These are phyloP conservation scores for Trichosporon sp. DNA, from an alignment of 1,284 basidiomycete species.

Conservation along the genomic window DNA sequence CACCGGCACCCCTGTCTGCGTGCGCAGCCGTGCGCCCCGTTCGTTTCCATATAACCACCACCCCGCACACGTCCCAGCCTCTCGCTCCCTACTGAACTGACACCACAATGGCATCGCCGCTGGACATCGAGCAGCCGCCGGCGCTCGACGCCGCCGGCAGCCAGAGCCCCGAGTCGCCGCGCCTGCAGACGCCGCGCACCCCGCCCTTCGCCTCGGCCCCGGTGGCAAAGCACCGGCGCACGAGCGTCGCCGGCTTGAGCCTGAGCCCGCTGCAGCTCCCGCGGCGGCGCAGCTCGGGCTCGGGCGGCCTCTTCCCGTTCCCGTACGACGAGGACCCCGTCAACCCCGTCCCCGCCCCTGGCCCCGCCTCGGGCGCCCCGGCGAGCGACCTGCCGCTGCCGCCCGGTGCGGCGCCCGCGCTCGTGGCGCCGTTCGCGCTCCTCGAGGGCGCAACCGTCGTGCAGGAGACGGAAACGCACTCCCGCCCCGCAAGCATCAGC, in stretches of 20 bases:
- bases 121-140: background rate
- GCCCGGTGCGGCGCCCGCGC: background rate
- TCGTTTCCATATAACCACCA: background rate
- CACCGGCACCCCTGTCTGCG: background rate
- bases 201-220: background rate
- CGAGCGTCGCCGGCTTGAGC: background rate
- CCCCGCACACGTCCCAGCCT: background rate
- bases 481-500: background rate
- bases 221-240: conserved; percentile 3
- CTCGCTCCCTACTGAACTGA: background rate
- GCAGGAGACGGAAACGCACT: background rate
- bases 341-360: too few species aligned
- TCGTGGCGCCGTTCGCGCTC: background rate
- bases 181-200: background rate
- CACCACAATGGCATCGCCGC: background rate
- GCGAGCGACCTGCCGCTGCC: background rate
- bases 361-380: background rate
- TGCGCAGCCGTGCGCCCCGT: too few species aligned
- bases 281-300: background rate
- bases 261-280: background rate
- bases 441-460: background rate
- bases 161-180: background rate
- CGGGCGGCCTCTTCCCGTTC: background rate
- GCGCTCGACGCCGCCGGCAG: background rate
- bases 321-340: background rate